These are phyloP conservation scores for Naganishia friedmannii DNA, from an alignment of 768 basidiomycete species.

Conservation along the genomic window DNA sequence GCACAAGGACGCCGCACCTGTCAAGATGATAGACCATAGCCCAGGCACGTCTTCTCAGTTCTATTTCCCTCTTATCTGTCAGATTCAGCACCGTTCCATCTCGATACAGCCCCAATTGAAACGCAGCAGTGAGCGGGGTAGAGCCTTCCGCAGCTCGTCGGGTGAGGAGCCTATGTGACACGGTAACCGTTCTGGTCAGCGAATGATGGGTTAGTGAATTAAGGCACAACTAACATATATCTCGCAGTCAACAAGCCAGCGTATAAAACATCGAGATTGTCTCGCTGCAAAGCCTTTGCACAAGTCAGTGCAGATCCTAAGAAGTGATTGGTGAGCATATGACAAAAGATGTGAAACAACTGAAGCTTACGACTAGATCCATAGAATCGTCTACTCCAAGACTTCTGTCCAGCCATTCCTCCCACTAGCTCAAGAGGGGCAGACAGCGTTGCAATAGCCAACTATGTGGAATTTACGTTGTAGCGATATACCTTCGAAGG, in stretches of 20 bases:
- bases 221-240: conserved; percentile 47
- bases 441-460: conserved; percentile 51
- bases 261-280: conserved; percentile 52
- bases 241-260: conserved; percentile 52
- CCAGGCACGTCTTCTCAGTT: conserved; percentile 51
- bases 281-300: conserved; percentile 51
- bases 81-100: conserved; percentile 52
- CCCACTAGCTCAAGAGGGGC: conserved; percentile 48
- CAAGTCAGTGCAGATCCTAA: conserved; percentile 49
- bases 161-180: conserved; percentile 46
- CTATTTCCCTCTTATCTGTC: conserved; percentile 50
- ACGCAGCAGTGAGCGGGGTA: conserved; percentile 52
- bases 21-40: conserved; percentile 52
- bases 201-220: background rate
- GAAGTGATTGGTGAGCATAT: background rate
- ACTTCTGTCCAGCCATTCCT: conserved; percentile 42
- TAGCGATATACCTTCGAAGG: background rate
- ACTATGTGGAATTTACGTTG: conserved; percentile 32
- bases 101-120: conserved; percentile 52
- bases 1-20: conserved; percentile 29
- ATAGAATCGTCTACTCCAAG: conserved; percentile 52
- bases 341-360: background rate
- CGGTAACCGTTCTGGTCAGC: background rate
- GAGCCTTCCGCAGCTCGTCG: conserved; percentile 53
- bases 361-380: conserved; percentile 37